Conservation (phyloP, 2,329 filamentous ascomycete species). For the Aspergillus sp. region DNA sequence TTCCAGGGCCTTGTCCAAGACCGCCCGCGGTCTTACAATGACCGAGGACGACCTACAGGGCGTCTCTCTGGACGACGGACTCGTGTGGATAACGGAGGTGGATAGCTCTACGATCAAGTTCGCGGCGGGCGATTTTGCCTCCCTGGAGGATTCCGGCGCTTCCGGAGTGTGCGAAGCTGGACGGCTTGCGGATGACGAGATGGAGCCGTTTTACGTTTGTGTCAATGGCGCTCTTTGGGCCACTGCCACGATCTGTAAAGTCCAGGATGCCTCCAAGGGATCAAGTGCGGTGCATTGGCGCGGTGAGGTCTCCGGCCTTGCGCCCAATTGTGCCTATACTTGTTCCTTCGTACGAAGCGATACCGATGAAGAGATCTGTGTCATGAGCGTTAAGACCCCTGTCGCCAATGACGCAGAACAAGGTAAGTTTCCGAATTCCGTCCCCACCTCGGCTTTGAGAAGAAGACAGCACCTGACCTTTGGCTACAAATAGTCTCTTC, state of each 20-base stretch:
- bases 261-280: conserved; percentile 45
- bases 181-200: conserved; percentile 27
- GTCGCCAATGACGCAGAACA: conserved; percentile 59
- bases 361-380: conserved; percentile 58
- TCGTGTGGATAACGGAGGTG: conserved; percentile 49
- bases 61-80: conserved; percentile 41
- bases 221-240: conserved; percentile 67
- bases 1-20: conserved; percentile 54
- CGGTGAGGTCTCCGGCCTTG: conserved; percentile 64
- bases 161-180: conserved; percentile 30
- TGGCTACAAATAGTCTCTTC: conserved; percentile 27
- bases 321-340: conserved; percentile 63
- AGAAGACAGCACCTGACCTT: background rate
- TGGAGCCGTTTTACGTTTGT: conserved; percentile 64
- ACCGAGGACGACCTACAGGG: conserved; percentile 45
- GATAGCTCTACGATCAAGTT: conserved; percentile 49
- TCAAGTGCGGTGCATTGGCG: conserved; percentile 52
- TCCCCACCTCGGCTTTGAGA: background rate
- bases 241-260: conserved; percentile 55
- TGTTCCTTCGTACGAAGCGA: conserved; percentile 61
- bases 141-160: conserved; percentile 32
- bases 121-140: conserved; percentile 43
- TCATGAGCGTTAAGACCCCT: conserved; percentile 62
- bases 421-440: conserved; percentile 41
- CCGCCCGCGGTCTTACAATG: conserved; percentile 38